Evolutionary conservation across 2,329 filamentous ascomycete species (phyloP), one percentile per base, ranked within the genome.

Genomic region (Albifimbria verrucaria): DNA sequence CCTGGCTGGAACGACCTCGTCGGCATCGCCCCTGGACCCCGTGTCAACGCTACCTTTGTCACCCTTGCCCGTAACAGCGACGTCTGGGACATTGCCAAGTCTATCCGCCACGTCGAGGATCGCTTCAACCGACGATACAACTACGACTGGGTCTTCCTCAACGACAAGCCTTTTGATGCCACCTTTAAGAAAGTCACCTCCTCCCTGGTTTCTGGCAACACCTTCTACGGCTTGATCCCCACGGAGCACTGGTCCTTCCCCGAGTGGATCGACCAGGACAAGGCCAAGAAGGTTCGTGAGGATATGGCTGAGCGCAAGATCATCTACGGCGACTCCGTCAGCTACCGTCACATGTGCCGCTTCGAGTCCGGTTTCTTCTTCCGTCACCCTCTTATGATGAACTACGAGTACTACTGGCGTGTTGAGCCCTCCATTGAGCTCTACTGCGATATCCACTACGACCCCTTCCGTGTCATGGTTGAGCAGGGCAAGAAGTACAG

Each of bases 291-390:
- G 72, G 92, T 94, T 55, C 89, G 94, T 56, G 88, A 97, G 75
- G 90, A 97, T 64, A 99, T 99, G 94, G 86, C 84, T 52, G 83
- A 90, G 70, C 86, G 87, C 69, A 95, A 97, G 77, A 96, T 99
- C 72, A 99, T 99, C 73, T 99, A 99, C 69, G 94, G 94, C 56
- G 94, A 97, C 73, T 96, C 92, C 11, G 77, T 96, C 75, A 96
- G 90, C 76, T 99, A 99, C 78, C 87, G 94, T 58, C 95, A 99
- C 79, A 99, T 99, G 94, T 99, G 94, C 75, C 90, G 94, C 59
- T 99, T 96, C 69, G 94, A 99, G 75, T 97, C 93, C 7, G 94
- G 94, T 39, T 99, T 99, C 81, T 99, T 99, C 82, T 99, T 97
- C 85, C 91, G 89, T 56, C 94, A 99, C 71, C 83, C 85, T 25